Conservation (phyloP, 257 asterid genomes). For the Forsythia viridissima region DNA sequence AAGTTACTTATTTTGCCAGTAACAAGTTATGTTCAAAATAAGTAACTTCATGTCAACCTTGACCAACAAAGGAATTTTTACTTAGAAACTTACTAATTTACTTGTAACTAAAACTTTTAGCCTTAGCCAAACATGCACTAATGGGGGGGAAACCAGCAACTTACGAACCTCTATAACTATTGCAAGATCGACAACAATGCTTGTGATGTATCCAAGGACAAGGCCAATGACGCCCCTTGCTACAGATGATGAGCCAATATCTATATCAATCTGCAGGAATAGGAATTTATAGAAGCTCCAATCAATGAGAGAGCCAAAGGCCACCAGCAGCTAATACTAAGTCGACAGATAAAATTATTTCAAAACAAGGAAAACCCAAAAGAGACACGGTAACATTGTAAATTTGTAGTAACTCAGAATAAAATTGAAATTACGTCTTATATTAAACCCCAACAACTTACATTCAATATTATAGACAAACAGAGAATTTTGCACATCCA, state of each 20-base stretch:
- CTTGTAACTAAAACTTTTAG: not conserved
- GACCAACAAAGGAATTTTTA: not conserved
- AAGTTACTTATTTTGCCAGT: not conserved
- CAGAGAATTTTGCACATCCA: slow-evolving; percentile 3
- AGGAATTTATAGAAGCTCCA: slow-evolving; percentile 9
- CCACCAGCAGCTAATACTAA: not conserved
- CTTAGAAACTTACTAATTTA: not conserved
- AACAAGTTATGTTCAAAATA: too few species aligned
- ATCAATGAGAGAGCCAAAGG: not conserved
- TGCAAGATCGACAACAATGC: slow-evolving; percentile 95
- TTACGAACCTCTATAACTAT: slow-evolving; percentile 77
- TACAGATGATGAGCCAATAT: slow-evolving; percentile 97
- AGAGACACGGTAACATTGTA: not conserved
- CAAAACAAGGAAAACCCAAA: not conserved
- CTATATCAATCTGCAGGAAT: slow-evolving; percentile 86
- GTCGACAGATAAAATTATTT: not conserved
- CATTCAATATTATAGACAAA: not conserved
- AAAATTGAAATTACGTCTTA: not conserved
- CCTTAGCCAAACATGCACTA: not conserved
- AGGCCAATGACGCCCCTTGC: slow-evolving; percentile 92
- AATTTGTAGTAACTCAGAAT: not conserved
- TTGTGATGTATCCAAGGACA: slow-evolving; percentile 89
- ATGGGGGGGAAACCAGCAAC: slow-evolving; percentile 7
- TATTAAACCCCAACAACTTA: slow-evolving; percentile 9
- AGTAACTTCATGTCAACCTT: not conserved